A percentile compares a stretch with the other conserved stretches of the same genome.
Evolutionary conservation across 2,329 filamentous ascomycete genomes (phyloP).

Genomic region (Geosmithia putterillii): DNA sequence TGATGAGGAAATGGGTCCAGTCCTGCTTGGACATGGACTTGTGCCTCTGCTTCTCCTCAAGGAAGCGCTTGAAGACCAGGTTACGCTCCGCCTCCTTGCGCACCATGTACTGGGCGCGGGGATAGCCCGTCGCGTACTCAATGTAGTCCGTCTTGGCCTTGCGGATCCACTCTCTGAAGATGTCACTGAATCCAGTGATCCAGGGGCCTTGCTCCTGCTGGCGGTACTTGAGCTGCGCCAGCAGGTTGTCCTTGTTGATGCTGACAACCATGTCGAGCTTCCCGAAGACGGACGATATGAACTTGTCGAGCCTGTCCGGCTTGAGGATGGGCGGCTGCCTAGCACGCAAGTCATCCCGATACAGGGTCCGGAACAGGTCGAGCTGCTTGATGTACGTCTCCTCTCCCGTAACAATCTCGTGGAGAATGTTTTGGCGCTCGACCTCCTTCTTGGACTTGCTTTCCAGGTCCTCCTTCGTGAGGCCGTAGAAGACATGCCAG

Average conservation of each 20-base stretch:
- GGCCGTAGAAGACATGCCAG: slow-evolving; percentile 80
- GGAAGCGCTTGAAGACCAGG: slow-evolving; percentile 71
- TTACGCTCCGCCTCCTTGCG: slow-evolving; percentile 78
- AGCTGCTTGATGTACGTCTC: slow-evolving; percentile 84
- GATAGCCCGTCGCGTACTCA: slow-evolving; percentile 82
- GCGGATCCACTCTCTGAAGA: slow-evolving; percentile 96
- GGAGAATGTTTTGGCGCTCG: slow-evolving; percentile 83
- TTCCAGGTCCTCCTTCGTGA: slow-evolving; percentile 67
- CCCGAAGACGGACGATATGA: slow-evolving; percentile 78
- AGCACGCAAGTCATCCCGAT: slow-evolving; percentile 64
- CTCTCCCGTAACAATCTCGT: slow-evolving; percentile 91
- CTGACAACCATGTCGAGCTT: slow-evolving; percentile 79
- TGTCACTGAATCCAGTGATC: slow-evolving; percentile 87
- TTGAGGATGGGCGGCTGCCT: slow-evolving; percentile 72
- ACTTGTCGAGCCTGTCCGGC: slow-evolving; percentile 65
- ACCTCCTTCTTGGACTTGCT: slow-evolving; percentile 73
- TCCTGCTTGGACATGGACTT: slow-evolving; percentile 71
- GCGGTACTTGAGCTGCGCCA: slow-evolving; percentile 90
- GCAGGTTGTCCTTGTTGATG: slow-evolving; percentile 83
- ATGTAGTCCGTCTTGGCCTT: slow-evolving; percentile 84
- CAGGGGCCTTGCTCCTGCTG: slow-evolving; percentile 96
- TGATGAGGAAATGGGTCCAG: slow-evolving; percentile 91
- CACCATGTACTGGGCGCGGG: slow-evolving; percentile 70
- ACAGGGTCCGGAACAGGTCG: slow-evolving; percentile 73
- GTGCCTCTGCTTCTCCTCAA: slow-evolving; percentile 69